Percentiles rank a stretch among this genome's conserved stretches.
phyloP scores from a whole-genome alignment of 768 basidiomycete genomes.

The Tulasnella sp. region DNA sequence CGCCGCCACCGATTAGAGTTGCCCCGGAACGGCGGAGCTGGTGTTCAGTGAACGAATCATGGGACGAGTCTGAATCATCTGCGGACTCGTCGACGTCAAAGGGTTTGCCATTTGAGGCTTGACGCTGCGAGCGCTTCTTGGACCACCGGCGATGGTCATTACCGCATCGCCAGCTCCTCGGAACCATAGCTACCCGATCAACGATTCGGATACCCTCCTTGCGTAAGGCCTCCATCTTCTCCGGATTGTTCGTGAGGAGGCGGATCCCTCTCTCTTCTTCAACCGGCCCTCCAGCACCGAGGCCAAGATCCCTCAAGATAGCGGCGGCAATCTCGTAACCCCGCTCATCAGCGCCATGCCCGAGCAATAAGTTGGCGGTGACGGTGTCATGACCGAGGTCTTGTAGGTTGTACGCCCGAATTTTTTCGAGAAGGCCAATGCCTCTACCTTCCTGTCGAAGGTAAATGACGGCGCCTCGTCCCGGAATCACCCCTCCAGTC shows the following conservation, averaged over 20 bases:
- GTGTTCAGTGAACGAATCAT: slow-evolving; percentile 26
- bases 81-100: slow-evolving; percentile 17
- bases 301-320: slow-evolving; percentile 75
- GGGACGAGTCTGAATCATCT: slow-evolving; percentile 19
- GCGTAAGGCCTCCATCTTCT: slow-evolving; percentile 82
- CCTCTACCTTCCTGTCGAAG: slow-evolving; percentile 96
- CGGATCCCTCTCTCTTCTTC: slow-evolving; percentile 37
- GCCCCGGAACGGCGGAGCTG: slow-evolving; percentile 44
- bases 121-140: not conserved
- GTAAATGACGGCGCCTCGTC: slow-evolving; percentile 87
- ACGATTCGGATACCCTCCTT: slow-evolving; percentile 67
- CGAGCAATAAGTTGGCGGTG: slow-evolving; percentile 88
- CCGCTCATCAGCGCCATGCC: slow-evolving; percentile 87
- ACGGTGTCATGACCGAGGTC: slow-evolving; percentile 99
- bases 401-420: slow-evolving; percentile 94
- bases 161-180: slow-evolving; percentile 60
- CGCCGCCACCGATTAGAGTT: slow-evolving; percentile 68
- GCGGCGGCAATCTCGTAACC: slow-evolving; percentile 85
- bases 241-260: slow-evolving; percentile 94
- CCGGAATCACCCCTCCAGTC: slow-evolving; percentile 38
- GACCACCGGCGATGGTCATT: slow-evolving; percentile 21
- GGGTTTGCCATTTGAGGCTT: not conserved
- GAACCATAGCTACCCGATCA: slow-evolving; percentile 90
- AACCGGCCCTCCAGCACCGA: slow-evolving; percentile 32
- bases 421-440: slow-evolving; percentile 90